Percentiles rank a stretch among this genome's conserved stretches.
phyloP scores from a whole-genome alignment of 1,284 basidiomycete species.

The Gymnopus androsaceus region DNA sequence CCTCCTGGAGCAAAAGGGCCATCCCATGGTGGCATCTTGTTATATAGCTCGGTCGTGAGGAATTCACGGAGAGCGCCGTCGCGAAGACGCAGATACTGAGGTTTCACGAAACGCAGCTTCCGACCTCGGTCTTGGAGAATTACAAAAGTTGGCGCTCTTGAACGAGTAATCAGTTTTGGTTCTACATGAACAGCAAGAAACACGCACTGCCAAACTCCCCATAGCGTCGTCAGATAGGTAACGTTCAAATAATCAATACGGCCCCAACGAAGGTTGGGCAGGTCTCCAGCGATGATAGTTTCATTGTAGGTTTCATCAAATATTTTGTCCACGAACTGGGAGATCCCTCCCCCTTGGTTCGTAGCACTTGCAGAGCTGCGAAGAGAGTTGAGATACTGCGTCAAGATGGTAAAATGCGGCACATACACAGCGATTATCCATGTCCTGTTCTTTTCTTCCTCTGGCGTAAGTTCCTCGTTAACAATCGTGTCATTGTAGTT shows the following conservation, averaged over 20 bases:
- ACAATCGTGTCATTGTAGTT: conserved; percentile 71
- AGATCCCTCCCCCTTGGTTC: conserved; percentile 60
- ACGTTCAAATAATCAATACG: conserved; percentile 82
- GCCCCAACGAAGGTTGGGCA: conserved; percentile 72
- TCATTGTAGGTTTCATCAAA: conserved; percentile 73
- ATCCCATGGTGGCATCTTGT: conserved; percentile 59
- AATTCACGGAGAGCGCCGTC: conserved; percentile 63
- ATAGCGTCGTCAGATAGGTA: conserved; percentile 76
- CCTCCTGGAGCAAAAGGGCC: conserved; percentile 70
- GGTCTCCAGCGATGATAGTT: conserved; percentile 58
- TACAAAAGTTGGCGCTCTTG: conserved; percentile 70
- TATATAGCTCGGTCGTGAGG: conserved; percentile 61
- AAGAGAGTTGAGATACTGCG: conserved; percentile 9
- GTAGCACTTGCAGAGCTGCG: conserved; percentile 58
- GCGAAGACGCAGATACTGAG: conserved; percentile 58
- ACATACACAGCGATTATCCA: conserved; percentile 77
- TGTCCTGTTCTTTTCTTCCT: conserved; percentile 64
- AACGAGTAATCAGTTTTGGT: neutral
- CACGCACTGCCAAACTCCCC: conserved; percentile 76
- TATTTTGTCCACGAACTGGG: conserved; percentile 64
- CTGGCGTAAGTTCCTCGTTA: conserved; percentile 60
- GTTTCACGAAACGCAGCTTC: conserved; percentile 72
- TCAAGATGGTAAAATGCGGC: neutral
- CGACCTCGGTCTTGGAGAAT: conserved; percentile 67
- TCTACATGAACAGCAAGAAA: conserved; percentile 1